Evolutionary conservation across 2,329 filamentous ascomycete genomes (phyloP).

Genomic region (Chaetoscypha palmicola): DNA sequence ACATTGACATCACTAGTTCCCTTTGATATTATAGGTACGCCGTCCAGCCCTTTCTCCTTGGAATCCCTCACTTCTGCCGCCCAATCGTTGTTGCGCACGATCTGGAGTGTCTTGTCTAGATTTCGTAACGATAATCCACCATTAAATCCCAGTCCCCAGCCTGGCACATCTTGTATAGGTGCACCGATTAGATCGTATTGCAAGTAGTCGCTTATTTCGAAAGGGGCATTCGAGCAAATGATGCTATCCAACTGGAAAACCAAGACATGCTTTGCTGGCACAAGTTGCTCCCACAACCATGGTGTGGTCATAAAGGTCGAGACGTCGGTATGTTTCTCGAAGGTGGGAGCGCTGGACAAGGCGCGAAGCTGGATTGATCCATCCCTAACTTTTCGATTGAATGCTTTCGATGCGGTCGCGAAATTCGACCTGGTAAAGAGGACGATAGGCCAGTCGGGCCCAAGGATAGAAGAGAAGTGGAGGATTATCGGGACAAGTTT

Average conservation of each 20-base stretch:
- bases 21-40: no score
- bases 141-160: constrained; percentile 24
- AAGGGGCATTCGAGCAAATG: constrained; percentile 24
- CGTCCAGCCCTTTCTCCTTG: no score
- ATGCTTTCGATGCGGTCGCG: constrained; percentile 25
- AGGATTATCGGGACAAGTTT: constrained; percentile 31
- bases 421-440: constrained; percentile 31
- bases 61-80: constrained; percentile 14
- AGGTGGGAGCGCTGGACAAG: constrained; percentile 30
- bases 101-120: constrained; percentile 25
- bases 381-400: constrained; percentile 29
- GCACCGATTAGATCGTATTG: constrained; percentile 32
- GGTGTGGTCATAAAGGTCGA: constrained; percentile 26
- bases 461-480: constrained; percentile 33
- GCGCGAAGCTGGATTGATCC: constrained; percentile 27
- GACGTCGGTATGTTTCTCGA: constrained; percentile 28
- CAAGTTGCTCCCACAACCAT: constrained; percentile 30
- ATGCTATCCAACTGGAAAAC: constrained; percentile 30
- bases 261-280: constrained; percentile 27
- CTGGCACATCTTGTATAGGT: constrained; percentile 12
- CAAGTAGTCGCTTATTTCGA: constrained; percentile 26
- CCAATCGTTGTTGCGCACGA: constrained; percentile 19
- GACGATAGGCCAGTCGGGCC: constrained; percentile 36
- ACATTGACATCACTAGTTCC: constrained; percentile 3
- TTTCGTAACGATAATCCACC: constrained; percentile 32